Evolutionary conservation across 2,329 filamentous ascomycete species (phyloP).

Genomic region (Colletotrichum kahawae): DNA sequence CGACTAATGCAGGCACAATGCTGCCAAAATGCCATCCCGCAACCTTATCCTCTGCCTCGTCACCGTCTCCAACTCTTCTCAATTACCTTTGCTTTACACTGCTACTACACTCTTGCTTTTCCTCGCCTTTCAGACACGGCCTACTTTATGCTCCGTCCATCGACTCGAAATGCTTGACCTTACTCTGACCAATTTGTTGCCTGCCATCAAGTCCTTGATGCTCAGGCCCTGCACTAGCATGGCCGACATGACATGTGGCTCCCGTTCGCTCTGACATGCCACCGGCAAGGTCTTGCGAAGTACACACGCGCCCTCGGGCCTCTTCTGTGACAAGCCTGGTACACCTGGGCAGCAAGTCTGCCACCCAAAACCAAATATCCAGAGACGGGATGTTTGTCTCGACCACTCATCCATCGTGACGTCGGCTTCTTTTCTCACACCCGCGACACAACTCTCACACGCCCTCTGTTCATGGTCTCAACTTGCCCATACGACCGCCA

Average conservation of each 20-base stretch:
- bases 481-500: not conserved
- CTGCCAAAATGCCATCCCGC: conserved; percentile 7
- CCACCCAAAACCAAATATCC: not conserved
- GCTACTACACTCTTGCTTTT: not conserved
- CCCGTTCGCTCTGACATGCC: not conserved
- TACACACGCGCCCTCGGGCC: not conserved
- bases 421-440: not conserved
- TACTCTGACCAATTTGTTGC: not conserved
- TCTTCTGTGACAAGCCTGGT: conserved; percentile 16
- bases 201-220: not conserved
- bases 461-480: not conserved
- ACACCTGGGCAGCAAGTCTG: not conserved
- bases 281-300: not conserved
- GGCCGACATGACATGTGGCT: not conserved
- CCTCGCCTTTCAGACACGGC: not conserved
- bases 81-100: not conserved
- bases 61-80: not conserved
- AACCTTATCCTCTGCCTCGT: not conserved
- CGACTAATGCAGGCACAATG: not conserved
- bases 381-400: not conserved
- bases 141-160: not conserved
- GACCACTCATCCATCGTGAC: not conserved
- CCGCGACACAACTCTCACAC: not conserved
- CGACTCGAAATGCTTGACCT: not conserved
- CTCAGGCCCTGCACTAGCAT: not conserved